Evolutionary conservation across 345 rosid species (phyloP).

Genomic region (Microthlaspi erraticum): DNA sequence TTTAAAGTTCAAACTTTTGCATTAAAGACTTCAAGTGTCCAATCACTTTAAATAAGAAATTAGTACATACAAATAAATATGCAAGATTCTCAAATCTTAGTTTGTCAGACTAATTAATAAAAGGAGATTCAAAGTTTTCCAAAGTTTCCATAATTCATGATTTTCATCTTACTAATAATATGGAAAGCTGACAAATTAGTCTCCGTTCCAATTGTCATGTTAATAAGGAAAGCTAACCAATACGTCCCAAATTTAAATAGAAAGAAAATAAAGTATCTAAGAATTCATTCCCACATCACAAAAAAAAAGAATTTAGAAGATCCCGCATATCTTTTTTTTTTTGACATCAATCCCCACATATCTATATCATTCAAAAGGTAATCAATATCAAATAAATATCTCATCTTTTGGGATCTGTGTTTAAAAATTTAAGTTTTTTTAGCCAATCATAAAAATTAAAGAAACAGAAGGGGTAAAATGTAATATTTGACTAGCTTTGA

Average conservation of each 20-base stretch:
- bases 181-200: not conserved
- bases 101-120: not conserved
- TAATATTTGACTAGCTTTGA: conserved; percentile 1
- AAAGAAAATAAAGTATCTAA: not conserved
- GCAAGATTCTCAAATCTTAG: conserved; percentile 1
- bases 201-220: not conserved
- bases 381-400: conserved; percentile 3
- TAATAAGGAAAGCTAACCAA: conserved; percentile 21
- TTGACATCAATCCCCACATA: too few relatives aligned
- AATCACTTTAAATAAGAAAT: not conserved
- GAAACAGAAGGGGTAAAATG: conserved; percentile 4
- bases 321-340: conserved; percentile 1
- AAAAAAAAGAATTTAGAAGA: conserved; percentile 16
- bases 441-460: not conserved
- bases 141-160: conserved; percentile 1
- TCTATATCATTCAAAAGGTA: conserved; percentile 3
- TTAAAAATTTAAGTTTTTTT: too few relatives aligned
- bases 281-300: not conserved
- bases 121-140: not conserved
- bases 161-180: not conserved
- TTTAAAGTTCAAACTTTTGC: too few relatives aligned
- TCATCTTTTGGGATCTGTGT: not conserved
- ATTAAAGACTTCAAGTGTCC: not conserved
- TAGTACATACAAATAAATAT: not conserved
- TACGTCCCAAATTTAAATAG: not conserved